phyloP scores from a whole-genome alignment of 768 basidiomycete species.

The Macrocybe gigantea region DNA sequence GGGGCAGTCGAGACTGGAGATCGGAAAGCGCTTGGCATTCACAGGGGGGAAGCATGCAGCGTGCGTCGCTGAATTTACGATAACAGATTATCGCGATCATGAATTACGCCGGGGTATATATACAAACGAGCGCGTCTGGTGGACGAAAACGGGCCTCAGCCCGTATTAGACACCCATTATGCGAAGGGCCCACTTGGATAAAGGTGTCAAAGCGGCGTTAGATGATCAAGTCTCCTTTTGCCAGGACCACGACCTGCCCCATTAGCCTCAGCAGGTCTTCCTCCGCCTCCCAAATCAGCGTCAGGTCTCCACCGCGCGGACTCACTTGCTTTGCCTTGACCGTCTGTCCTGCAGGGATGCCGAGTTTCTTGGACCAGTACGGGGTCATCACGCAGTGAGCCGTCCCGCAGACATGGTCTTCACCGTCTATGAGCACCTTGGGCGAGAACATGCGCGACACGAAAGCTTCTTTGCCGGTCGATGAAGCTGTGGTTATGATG shows the following conservation, averaged over 20 bases:
- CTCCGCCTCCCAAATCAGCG: constrained; percentile 29
- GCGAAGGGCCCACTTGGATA: background rate
- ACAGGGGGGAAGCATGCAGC: too few relatives aligned
- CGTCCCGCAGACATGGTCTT: constrained; percentile 51
- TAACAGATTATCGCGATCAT: too few relatives aligned
- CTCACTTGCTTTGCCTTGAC: constrained; percentile 48
- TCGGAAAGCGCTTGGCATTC: too few relatives aligned
- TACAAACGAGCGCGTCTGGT: too few relatives aligned
- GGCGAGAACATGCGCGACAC: constrained; percentile 49
- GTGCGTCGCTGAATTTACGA: too few relatives aligned
- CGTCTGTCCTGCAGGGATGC: constrained; percentile 22
- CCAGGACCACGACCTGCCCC: constrained; percentile 29
- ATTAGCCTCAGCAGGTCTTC: constrained; percentile 24
- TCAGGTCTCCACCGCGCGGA: constrained; percentile 39
- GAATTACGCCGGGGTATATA: too few relatives aligned
- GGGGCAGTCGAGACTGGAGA: too few relatives aligned
- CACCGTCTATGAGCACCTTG: constrained; percentile 20
- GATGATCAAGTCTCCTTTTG: constrained; percentile 23
- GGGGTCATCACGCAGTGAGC: constrained; percentile 45
- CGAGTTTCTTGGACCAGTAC: constrained; percentile 39
- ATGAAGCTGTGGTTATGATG: constrained; percentile 31
- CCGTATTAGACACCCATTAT: background rate
- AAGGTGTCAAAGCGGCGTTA: background rate
- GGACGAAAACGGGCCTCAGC: too few relatives aligned
- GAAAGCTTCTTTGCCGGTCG: constrained; percentile 28